phyloP scores from a whole-genome alignment of 306 rosid species.

The Quercus suber region DNA sequence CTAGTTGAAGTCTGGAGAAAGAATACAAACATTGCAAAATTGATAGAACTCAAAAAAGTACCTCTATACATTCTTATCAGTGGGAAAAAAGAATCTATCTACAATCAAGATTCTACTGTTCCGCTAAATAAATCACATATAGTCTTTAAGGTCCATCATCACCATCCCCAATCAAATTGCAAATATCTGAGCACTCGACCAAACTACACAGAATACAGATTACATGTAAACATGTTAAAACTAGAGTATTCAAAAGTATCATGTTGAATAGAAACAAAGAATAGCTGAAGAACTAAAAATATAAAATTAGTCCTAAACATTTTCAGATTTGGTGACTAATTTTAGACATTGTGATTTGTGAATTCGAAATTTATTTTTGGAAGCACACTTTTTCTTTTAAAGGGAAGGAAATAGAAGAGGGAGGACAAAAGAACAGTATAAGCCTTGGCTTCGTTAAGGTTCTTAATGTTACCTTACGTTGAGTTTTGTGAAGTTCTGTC shows the following conservation, averaged over 20 bases:
- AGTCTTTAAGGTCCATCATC: constrained; percentile 54
- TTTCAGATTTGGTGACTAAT: too few species aligned
- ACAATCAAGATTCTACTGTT: not conserved
- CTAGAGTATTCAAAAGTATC: not conserved
- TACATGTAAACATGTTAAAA: not conserved
- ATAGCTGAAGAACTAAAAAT: not conserved
- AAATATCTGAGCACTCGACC: constrained; percentile 94
- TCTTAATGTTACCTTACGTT: too few species aligned
- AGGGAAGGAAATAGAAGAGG: too few species aligned
- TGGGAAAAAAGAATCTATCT: not conserved
- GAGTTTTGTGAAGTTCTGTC: too few species aligned
- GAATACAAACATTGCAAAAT: not conserved
- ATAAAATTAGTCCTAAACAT: not conserved
- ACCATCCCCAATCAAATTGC: constrained; percentile 68
- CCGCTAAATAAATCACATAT: not conserved
- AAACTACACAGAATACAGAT: constrained; percentile 49
- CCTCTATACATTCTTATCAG: not conserved
- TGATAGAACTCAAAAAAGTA: not conserved
- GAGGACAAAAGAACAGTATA: too few species aligned
- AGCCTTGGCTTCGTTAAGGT: too few species aligned
- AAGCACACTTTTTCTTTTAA: too few species aligned
- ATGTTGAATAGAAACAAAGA: not conserved
- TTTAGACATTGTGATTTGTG: too few species aligned
- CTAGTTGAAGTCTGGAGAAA: not conserved
- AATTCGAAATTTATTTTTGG: too few species aligned